Percentiles rank a stretch among this genome's conserved stretches.
Evolutionary conservation across 306 rosid genomes (phyloP).

Genomic region (Sicyos baderoa): DNA sequence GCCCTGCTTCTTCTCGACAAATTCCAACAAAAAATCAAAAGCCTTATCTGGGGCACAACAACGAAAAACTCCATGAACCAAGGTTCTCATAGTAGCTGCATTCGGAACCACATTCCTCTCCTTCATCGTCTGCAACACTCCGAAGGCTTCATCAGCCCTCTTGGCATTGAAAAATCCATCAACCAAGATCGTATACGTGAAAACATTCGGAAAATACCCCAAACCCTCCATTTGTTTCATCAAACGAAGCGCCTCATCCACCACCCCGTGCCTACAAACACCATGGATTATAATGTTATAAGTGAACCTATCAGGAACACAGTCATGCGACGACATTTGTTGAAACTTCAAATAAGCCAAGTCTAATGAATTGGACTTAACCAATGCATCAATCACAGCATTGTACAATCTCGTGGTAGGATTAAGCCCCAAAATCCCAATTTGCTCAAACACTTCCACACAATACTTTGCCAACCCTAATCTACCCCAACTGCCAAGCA

Average conservation of each 20-base stretch:
- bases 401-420: slow-evolving; percentile 72
- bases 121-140: slow-evolving; percentile 58
- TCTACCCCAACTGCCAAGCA: slow-evolving; percentile 80
- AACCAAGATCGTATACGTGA: slow-evolving; percentile 60
- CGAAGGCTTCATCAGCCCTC: slow-evolving; percentile 66
- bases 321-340: slow-evolving; percentile 57
- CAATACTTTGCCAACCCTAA: slow-evolving; percentile 72
- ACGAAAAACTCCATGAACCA: slow-evolving; percentile 67
- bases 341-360: slow-evolving; percentile 75
- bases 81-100: slow-evolving; percentile 67
- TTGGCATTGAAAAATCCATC: slow-evolving; percentile 71
- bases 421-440: slow-evolving; percentile 48
- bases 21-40: slow-evolving; percentile 39
- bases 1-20: slow-evolving; percentile 34
- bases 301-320: slow-evolving; percentile 66
- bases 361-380: slow-evolving; percentile 75
- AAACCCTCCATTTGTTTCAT: slow-evolving; percentile 60
- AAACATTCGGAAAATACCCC: slow-evolving; percentile 65
- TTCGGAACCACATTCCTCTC: slow-evolving; percentile 44
- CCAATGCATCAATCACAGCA: slow-evolving; percentile 72
- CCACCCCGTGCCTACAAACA: slow-evolving; percentile 64
- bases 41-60: slow-evolving; percentile 54
- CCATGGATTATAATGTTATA: slow-evolving; percentile 77
- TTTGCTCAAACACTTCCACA: slow-evolving; percentile 54
- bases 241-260: slow-evolving; percentile 78